Conservation (phyloP, 1,139 yeast species). For the Pneumocystis wakefieldiae region DNA sequence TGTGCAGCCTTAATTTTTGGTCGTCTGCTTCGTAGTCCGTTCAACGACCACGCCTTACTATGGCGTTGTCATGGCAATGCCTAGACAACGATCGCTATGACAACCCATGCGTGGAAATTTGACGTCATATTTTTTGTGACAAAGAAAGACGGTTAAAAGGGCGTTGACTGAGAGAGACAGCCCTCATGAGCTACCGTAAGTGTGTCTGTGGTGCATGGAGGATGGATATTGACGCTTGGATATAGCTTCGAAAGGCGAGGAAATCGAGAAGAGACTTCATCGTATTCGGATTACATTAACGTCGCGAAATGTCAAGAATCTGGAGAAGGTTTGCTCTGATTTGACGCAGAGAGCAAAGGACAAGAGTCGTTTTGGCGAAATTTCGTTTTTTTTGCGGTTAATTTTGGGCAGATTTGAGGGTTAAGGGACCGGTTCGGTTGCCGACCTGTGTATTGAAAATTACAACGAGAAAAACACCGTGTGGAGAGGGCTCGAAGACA, state of each 20-base stretch:
- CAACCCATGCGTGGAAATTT: too few relatives aligned
- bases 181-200: too few relatives aligned
- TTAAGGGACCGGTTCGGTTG: slow-evolving; percentile 98
- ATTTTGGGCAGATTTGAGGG: slow-evolving; percentile 22
- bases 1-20: too few relatives aligned
- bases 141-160: too few relatives aligned
- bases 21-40: too few relatives aligned
- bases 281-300: slow-evolving; percentile 99
- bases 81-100: too few relatives aligned
- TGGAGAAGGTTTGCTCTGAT: slow-evolving; percentile 45
- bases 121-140: too few relatives aligned
- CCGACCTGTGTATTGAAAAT: slow-evolving; percentile 98
- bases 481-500: slow-evolving; percentile 99
- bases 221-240: too few relatives aligned
- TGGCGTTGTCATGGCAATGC: too few relatives aligned
- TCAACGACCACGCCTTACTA: too few relatives aligned
- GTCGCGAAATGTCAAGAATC: slow-evolving; percentile 96
- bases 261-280: slow-evolving; percentile 50
- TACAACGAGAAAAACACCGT: slow-evolving; percentile 99
- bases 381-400: slow-evolving; percentile 64
- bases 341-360: slow-evolving; percentile 4
- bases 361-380: slow-evolving; percentile 50
- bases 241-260: slow-evolving; percentile 10
- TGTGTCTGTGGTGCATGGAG: too few relatives aligned
- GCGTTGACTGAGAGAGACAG: too few relatives aligned